Base-by-base conservation (phyloP, 495 filamentous ascomycete genomes). In the Aspergillus cavernicola region DNA sequence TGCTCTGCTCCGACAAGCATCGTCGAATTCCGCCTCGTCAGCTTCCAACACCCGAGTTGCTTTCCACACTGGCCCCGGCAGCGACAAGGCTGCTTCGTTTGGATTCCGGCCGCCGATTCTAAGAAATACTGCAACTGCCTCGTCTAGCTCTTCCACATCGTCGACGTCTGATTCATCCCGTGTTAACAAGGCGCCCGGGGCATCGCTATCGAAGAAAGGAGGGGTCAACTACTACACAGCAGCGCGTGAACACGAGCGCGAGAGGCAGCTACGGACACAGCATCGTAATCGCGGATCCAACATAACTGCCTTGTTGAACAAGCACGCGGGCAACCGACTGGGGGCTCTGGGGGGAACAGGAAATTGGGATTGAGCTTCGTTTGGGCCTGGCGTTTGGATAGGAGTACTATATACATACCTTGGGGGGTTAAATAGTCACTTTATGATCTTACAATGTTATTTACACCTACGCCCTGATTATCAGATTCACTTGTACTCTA, bases 171-270 rank as follows among this genome's bases (percentile, higher is more conserved):
- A 63, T 55, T 19, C 67, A 60, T 50, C 77, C 69, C 68, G 12
- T 52, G 71, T 59, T 57, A 60, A 60, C 55, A 76, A 59, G 69
- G 72, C 55, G 62, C 68, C 71, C 18, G 74, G 72, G 12, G 70
- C 71, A 18, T 71, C 73, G 8, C 81, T 82, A 48, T 77, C 82
- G 10, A 91, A 88, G 73, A 89, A 85, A 74, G 85, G 82, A 20
- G 83, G 85, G 31, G 82, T 96, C 28, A 91, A 92, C 60, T 95
- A 87, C 55, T 87, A 92, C 62, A 83, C 88, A 4, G 80, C 90
- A 39, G 92, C 86, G 42, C 83, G 85, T 65, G 87, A 85, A 66
- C 78, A 74, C 53, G 81, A 86, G 70, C 80, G 80, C 53, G 87
- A 84, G 72, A 83, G 76, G 22, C 66, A 70, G 44, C 55, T 87